Percentiles rank a stretch among this genome's conserved stretches.
phyloP scores from a whole-genome alignment of 371 early-diverging fungal species.

The Mucor ambiguus region DNA sequence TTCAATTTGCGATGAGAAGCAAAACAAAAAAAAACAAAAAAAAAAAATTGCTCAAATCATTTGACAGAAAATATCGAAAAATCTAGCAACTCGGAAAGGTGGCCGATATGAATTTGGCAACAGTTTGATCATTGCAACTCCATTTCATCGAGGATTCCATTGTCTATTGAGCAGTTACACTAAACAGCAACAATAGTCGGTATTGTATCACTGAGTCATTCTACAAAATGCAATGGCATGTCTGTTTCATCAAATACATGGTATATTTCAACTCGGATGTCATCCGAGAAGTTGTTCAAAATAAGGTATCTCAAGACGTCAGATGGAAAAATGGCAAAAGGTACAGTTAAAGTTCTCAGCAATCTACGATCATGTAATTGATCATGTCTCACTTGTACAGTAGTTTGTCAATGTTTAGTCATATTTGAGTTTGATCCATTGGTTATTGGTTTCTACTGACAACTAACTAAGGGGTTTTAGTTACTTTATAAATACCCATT shows the following conservation, averaged over 20 bases:
- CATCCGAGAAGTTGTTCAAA: background rate
- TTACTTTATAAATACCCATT: background rate
- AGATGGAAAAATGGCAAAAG: slow-evolving; percentile 2
- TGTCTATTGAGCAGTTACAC: background rate
- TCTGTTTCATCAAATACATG: background rate
- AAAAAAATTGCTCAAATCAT: background rate
- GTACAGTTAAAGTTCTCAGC: background rate
- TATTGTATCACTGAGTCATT: background rate
- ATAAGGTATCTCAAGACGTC: background rate
- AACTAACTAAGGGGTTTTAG: background rate
- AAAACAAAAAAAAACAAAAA: background rate
- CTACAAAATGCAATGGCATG: background rate
- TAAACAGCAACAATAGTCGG: background rate
- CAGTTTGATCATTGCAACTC: background rate
- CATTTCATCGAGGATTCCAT: background rate
- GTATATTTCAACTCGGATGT: background rate
- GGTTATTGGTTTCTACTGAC: background rate
- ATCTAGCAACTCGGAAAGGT: background rate
- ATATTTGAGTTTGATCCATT: background rate
- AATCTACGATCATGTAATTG: background rate
- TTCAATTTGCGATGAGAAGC: background rate
- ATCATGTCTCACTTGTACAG: background rate
- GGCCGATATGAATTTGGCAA: background rate
- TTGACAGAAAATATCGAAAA: background rate
- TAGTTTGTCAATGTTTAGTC: background rate